A percentile compares a stretch with the other conserved stretches of the same genome.
phyloP scores from a whole-genome alignment of 208 protist species.

The Naegleria gruberi region DNA sequence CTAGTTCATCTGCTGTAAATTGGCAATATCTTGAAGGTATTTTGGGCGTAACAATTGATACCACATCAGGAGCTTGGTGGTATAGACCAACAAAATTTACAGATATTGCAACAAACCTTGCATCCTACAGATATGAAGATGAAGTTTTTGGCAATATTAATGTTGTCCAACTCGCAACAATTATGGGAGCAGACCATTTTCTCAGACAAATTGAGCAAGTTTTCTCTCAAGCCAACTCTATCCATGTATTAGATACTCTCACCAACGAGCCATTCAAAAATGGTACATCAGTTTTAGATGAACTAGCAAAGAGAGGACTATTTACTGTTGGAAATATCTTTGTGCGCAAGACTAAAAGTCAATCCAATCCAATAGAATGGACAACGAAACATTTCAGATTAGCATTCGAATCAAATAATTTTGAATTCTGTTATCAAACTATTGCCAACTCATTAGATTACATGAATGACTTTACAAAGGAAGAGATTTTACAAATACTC shows the following conservation, averaged over 20 bases:
- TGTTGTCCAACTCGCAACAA: not conserved
- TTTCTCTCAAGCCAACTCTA: not conserved
- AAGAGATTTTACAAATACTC: not conserved
- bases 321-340: not conserved
- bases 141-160: not conserved
- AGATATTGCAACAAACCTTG: not conserved
- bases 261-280: not conserved
- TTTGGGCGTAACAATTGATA: not conserved
- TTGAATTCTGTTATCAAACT: not conserved
- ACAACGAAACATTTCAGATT: not conserved
- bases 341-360: not conserved
- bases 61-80: not conserved
- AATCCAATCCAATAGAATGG: not conserved
- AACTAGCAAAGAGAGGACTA: not conserved
- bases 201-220: not conserved
- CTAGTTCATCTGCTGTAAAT: not conserved
- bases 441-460: not conserved
- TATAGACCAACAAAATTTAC: not conserved
- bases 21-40: not conserved
- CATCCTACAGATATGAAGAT: not conserved
- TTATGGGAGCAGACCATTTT: not conserved
- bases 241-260: not conserved
- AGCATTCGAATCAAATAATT: not conserved
- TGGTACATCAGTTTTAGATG: not conserved
- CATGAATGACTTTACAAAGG: not conserved